Conservation (phyloP, 257 asterid species). For the Apocynum venetum region DNA sequence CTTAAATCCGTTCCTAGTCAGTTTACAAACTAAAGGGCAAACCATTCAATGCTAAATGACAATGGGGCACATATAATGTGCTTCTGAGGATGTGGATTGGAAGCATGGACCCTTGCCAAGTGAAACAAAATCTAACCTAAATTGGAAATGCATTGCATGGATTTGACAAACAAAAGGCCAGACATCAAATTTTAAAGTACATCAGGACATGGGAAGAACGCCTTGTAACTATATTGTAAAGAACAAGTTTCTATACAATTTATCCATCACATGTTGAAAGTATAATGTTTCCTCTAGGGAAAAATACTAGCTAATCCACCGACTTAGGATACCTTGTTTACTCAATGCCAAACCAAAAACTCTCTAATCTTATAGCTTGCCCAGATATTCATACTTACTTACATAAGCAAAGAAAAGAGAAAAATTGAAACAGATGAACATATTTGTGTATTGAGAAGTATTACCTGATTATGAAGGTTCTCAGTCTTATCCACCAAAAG, state of each 20-base stretch:
- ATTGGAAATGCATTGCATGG: background rate
- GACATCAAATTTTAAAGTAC: background rate
- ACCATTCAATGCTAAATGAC: background rate
- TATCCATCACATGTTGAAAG: background rate
- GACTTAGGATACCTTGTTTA: background rate
- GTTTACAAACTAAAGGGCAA: background rate
- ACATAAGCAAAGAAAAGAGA: background rate
- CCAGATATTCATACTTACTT: background rate
- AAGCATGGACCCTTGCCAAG: background rate
- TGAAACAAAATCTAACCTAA: background rate
- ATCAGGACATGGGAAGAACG: background rate
- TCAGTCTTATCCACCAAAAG: constrained; percentile 90
- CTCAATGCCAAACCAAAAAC: background rate
- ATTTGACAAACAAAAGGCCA: background rate
- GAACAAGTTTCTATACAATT: background rate
- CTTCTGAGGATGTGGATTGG: background rate
- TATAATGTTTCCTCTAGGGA: background rate
- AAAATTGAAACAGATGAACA: background rate
- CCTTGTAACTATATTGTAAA: background rate
- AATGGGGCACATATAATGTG: background rate
- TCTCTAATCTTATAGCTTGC: too few relatives aligned
- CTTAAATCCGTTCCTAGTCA: background rate
- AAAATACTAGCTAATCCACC: background rate
- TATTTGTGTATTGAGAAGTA: background rate
- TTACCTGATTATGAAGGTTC: constrained; percentile 79